Conservation (phyloP, 2,329 filamentous ascomycete species). For the Arthrobotrys musiformis region DNA sequence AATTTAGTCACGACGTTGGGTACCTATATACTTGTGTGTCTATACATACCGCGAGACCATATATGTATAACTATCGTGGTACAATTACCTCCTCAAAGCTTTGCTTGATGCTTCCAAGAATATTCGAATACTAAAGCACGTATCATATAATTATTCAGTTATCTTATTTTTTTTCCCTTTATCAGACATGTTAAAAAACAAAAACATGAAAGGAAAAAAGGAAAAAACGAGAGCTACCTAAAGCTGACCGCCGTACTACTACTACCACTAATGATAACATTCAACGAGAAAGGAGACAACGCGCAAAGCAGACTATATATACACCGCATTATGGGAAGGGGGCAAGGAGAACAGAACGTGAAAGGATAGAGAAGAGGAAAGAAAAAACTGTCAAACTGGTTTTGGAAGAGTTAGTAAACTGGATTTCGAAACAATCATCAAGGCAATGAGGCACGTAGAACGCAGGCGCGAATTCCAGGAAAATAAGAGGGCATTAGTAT, state of each 20-base stretch:
- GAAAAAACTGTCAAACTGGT: no score
- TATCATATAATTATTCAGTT: background rate
- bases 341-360: background rate
- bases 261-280: background rate
- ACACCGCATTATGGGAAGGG: background rate
- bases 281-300: background rate
- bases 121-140: no score
- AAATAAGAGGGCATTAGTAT: no score
- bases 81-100: no score
- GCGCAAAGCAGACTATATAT: conserved; percentile 8
- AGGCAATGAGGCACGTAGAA: no score
- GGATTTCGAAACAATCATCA: no score
- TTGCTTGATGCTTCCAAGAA: no score
- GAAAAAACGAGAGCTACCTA: background rate
- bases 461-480: no score
- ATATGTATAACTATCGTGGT: no score
- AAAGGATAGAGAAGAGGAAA: background rate
- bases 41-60: no score
- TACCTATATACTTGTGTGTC: background rate
- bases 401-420: no score
- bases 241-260: background rate
- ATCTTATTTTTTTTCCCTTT: background rate
- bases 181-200: background rate
- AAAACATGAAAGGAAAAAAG: background rate
- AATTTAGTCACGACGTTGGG: no score